Conservation (phyloP, 1,139 yeast genomes). For the Suhomyces maxii region DNA sequence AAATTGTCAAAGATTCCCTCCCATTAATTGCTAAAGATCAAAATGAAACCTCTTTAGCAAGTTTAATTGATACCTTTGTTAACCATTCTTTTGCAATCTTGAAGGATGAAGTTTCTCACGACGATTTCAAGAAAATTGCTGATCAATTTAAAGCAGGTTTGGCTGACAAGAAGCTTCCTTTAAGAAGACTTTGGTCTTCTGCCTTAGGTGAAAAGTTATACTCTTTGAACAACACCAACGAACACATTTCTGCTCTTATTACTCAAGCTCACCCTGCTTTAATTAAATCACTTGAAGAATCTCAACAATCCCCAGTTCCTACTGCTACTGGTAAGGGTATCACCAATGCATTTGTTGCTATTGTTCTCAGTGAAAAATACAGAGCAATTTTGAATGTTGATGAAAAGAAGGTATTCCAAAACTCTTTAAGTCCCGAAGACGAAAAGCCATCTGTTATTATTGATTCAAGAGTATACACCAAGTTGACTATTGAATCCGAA, state of each 20-base stretch:
- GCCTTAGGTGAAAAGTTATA: conserved; percentile 40
- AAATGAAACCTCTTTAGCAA: conserved; percentile 62
- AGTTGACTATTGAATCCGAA: conserved; percentile 45
- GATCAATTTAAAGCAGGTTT: conserved; percentile 57
- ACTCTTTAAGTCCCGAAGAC: conserved; percentile 27
- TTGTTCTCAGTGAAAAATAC: conserved; percentile 17
- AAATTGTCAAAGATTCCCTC: conserved; percentile 44
- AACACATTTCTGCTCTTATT: conserved; percentile 11
- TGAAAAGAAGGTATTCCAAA: conserved; percentile 19
- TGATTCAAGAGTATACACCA: conserved; percentile 49
- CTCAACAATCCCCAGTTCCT: conserved; percentile 49
- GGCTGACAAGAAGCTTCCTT: conserved; percentile 58
- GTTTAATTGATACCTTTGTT: conserved; percentile 52
- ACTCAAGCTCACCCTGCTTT: conserved; percentile 31
- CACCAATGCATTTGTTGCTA: conserved; percentile 47
- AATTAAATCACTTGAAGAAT: conserved; percentile 41
- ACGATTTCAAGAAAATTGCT: conserved; percentile 14
- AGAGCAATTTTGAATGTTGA: conserved; percentile 9
- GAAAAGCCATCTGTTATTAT: conserved; percentile 48
- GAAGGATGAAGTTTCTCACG: conserved; percentile 11
- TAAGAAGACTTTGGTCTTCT: conserved; percentile 69
- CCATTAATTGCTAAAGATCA: conserved; percentile 68
- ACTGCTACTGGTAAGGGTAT: conserved; percentile 50
- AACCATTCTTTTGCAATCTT: conserved; percentile 33
- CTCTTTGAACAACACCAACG: conserved; percentile 3